Conservation (phyloP, 495 filamentous ascomycete genomes). For the Cercophora scortea region DNA sequence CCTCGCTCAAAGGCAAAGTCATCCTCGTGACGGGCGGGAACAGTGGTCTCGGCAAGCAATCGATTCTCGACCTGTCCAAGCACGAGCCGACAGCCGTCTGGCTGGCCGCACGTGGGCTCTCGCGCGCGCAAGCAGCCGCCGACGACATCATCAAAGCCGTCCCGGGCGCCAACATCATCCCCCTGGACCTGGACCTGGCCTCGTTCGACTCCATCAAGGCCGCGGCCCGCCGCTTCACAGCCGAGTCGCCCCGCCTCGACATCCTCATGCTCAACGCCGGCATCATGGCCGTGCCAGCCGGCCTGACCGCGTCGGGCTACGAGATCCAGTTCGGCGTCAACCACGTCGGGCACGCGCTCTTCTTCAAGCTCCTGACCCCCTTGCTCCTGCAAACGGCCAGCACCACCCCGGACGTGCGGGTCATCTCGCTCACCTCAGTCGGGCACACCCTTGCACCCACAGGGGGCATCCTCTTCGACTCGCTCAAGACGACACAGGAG, state of each 20-base stretch:
- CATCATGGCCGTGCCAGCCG: slow-evolving; percentile 50
- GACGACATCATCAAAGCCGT: slow-evolving; percentile 8
- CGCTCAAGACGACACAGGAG: slow-evolving; percentile 27
- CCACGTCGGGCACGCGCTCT: slow-evolving; percentile 58
- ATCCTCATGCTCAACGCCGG: slow-evolving; percentile 54
- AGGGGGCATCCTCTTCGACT: slow-evolving; percentile 29
- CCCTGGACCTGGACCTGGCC: slow-evolving; percentile 25
- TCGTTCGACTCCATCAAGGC: slow-evolving; percentile 18
- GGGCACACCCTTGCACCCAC: slow-evolving; percentile 20
- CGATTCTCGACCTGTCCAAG: slow-evolving; percentile 49
- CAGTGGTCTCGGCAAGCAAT: slow-evolving; percentile 59
- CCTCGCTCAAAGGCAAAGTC: slow-evolving; percentile 47
- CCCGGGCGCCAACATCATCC: background rate
- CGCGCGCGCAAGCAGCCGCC: slow-evolving; percentile 19
- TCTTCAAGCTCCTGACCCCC: slow-evolving; percentile 56
- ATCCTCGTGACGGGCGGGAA: slow-evolving; percentile 60
- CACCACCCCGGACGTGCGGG: slow-evolving; percentile 28
- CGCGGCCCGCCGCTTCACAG: slow-evolving; percentile 10
- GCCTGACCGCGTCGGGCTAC: slow-evolving; percentile 52
- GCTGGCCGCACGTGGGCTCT: slow-evolving; percentile 51
- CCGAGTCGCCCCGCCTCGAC: slow-evolving; percentile 29
- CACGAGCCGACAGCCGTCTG: slow-evolving; percentile 47
- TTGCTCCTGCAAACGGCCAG: slow-evolving; percentile 43
- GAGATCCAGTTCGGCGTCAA: slow-evolving; percentile 67
- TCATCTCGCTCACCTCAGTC: slow-evolving; percentile 31